A percentile compares a stretch with the other conserved stretches of the same genome.
Conservation (phyloP, 1,284 basidiomycete genomes). For the Ustilago vetiveriae region DNA sequence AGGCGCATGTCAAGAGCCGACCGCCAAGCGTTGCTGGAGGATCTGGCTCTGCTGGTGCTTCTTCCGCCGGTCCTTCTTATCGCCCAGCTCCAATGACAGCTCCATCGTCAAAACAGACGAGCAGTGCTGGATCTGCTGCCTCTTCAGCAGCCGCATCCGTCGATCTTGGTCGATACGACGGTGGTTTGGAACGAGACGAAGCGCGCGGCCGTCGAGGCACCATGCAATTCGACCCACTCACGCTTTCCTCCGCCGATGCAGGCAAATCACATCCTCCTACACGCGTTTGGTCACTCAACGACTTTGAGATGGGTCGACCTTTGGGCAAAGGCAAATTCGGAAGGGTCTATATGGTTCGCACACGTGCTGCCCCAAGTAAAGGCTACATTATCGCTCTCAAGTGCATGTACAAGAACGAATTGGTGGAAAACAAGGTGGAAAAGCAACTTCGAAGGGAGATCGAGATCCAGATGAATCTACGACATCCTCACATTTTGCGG, state of each 20-base stretch:
- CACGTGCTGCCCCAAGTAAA: slow-evolving; percentile 71
- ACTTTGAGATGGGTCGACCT: slow-evolving; percentile 93
- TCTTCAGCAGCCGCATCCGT: slow-evolving; percentile 20
- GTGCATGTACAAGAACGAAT: slow-evolving; percentile 95
- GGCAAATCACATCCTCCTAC: slow-evolving; percentile 53
- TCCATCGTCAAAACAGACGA: slow-evolving; percentile 4
- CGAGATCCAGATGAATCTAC: slow-evolving; percentile 96
- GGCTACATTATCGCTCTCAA: slow-evolving; percentile 94
- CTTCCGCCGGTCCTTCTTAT: slow-evolving; percentile 14
- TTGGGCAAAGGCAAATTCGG: slow-evolving; percentile 99
- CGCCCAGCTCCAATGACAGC: slow-evolving; percentile 5
- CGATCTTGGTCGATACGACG: slow-evolving; percentile 66
- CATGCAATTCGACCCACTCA: slow-evolving; percentile 29
- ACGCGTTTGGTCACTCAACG: slow-evolving; percentile 78
- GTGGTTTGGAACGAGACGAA: slow-evolving; percentile 67
- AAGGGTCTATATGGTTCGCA: slow-evolving; percentile 97
- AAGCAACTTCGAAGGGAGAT: slow-evolving; percentile 96
- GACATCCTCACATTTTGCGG: slow-evolving; percentile 93
- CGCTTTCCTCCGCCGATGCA: slow-evolving; percentile 29
- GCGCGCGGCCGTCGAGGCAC: slow-evolving; percentile 57
- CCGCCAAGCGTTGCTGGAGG: slow-evolving; percentile 29
- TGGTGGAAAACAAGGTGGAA: slow-evolving; percentile 77
- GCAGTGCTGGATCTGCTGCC: slow-evolving; percentile 1
- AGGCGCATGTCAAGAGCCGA: slow-evolving; percentile 19
- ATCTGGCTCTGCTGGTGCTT: slow-evolving; percentile 1